phyloP scores from a whole-genome alignment of 371 early-diverging fungal species.

The Syncephalastrum contaminatum region DNA sequence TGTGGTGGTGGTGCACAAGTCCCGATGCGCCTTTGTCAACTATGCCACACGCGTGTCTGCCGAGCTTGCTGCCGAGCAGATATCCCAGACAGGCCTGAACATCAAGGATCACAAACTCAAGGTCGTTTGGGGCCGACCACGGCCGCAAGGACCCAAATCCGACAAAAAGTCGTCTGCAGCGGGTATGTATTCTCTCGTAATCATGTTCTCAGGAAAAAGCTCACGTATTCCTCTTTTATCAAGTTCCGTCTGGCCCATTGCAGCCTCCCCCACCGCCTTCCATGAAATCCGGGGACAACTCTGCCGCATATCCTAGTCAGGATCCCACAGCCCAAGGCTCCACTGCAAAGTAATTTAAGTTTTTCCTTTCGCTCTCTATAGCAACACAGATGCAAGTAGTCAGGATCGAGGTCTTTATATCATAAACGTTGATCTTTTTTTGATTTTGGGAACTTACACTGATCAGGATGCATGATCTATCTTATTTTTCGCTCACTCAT shows the following conservation, averaged over 20 bases:
- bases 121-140: constrained; percentile 65
- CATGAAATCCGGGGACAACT: constrained; percentile 14
- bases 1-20: constrained; percentile 74
- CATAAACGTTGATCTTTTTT: too few species aligned
- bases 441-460: too few species aligned
- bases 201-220: background rate
- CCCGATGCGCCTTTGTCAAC: constrained; percentile 89
- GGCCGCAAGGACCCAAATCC: constrained; percentile 55
- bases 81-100: constrained; percentile 46
- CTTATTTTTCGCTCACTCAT: too few species aligned
- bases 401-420: too few species aligned
- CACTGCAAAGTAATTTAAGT: constrained; percentile 11
- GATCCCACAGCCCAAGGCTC: constrained; percentile 50
- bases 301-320: constrained; percentile 48
- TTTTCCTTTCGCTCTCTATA: too few species aligned
- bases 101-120: constrained; percentile 51
- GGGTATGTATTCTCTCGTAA: background rate
- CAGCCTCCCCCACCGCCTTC: constrained; percentile 48
- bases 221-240: too few species aligned
- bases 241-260: constrained; percentile 1
- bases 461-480: too few species aligned
- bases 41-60: constrained; percentile 76
- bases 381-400: too few species aligned
- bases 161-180: constrained; percentile 28
- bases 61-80: constrained; percentile 69